Base-by-base conservation (phyloP, 441 rosid genomes). In the Eutrema salsugineum region DNA sequence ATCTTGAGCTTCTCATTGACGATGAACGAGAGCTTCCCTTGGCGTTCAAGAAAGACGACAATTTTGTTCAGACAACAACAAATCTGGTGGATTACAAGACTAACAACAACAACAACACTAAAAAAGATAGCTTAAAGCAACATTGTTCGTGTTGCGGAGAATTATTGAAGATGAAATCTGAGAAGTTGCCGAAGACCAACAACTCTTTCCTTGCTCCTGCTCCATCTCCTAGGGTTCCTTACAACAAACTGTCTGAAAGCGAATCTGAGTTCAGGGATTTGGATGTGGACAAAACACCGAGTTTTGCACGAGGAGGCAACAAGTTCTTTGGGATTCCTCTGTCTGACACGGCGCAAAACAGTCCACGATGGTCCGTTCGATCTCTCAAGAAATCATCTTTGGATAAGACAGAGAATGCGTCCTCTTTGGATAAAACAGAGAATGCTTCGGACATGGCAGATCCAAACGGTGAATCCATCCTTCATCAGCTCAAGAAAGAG, bases 261-360 rank as follows among this genome's bases (percentile, higher is more conserved):
- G 92, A 87, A 66, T 51, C 85, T 0, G 90, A 87, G 62, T 63
- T 79, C 32, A 73, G 6, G 42, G 72, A 42, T 50, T 0, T 66
- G 0, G 78, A 73, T 40, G 85, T 85, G 35, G 86, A 84, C 53
- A 84, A 77, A 71, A 87, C 90, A 12, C 88, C 97, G 1, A 75
- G 62, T 19, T 81, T 78, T 50, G 61, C 51, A 14, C 78, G 81
- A 73, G 88, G 86, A 73, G 87, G 90, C 50, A 88, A 89, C 88
- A 87, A 54, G 77, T 86, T 88, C 64, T 88, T 85, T 16, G 94
- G 97, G 39, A 82, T 89, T 72, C 88, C 94, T 0, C 83, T 86
- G 15, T 66, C 89, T 11, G 97, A 93, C 73, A 86, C 92, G 2
- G 87, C 88, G 40, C 77, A 72, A 49, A 35, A 70, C 20, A 91